phyloP scores from a whole-genome alignment of 495 filamentous ascomycete genomes.

The Barbatosphaeria neglecta region DNA sequence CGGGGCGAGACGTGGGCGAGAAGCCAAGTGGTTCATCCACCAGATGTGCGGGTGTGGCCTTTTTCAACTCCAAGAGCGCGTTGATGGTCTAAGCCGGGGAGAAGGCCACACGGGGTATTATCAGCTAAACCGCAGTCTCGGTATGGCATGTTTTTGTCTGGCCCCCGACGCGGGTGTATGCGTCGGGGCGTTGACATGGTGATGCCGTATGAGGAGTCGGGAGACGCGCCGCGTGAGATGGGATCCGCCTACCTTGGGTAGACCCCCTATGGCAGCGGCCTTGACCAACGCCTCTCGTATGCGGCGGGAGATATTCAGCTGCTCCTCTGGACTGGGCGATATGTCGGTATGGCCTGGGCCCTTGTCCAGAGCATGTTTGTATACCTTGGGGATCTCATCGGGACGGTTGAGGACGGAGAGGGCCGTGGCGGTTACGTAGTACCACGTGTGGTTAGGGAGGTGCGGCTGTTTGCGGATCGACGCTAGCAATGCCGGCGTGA shows the following conservation, averaged over 20 bases:
- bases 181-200: no score
- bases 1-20: constrained; percentile 29
- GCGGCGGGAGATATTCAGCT: constrained; percentile 31
- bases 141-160: not conserved
- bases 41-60: constrained; percentile 31
- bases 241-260: constrained; percentile 36
- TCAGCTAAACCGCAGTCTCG: constrained; percentile 1
- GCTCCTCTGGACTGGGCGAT: constrained; percentile 21
- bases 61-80: constrained; percentile 35
- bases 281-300: constrained; percentile 46
- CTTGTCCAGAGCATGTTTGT: constrained; percentile 28
- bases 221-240: not conserved
- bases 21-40: constrained; percentile 28
- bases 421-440: constrained; percentile 39
- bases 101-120: no score
- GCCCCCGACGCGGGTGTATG: no score
- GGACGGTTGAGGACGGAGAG: constrained; percentile 41
- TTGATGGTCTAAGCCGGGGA: constrained; percentile 34
- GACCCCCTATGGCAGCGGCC: constrained; percentile 34
- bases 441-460: constrained; percentile 40
- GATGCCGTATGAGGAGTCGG: not conserved
- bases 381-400: constrained; percentile 40
- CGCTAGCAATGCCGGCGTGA: constrained; percentile 29
- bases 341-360: constrained; percentile 10
- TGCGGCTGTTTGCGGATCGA: constrained; percentile 31